Evolutionary conservation across 1,284 basidiomycete genomes (phyloP), one percentile per base, ranked within the genome.

Genomic region (Boletellus sp.): DNA sequence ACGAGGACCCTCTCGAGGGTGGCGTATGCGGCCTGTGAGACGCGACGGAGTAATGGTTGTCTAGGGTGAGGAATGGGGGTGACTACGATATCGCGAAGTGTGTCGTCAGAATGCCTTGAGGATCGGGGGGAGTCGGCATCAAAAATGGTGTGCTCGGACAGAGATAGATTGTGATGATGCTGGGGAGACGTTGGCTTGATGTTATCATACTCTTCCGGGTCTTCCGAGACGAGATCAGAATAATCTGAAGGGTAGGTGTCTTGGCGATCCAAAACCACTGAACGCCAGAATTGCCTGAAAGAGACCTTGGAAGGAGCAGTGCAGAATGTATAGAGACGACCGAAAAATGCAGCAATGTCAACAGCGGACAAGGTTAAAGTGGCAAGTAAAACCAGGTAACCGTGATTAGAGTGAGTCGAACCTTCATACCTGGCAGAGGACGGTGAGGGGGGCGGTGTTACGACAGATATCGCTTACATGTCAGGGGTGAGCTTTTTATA

Each of bases 401-500:
- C 87, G 49, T 86, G 80, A 13, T 69, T 65, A 3, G 78, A 73
- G 63, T 93, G 91, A 18, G 74, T 76, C 59, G 74, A 74, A 60
- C 81, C 80, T 72, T 85, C 72, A 64, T 90, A 90, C 82, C 87
- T 90, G 63, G 22, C 13, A 49, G 35, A n/a, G 15, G 30, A 26
- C 30, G 26, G 55, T 61, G 56, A 60, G 44, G n/a, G 6, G 35
- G 24, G 26, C 6, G 13, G 26, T 16, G 32, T 54, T 51, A 50
- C 50, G 53, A 45, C 41, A 52, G 35, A 22, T 47, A 52, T 74
- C 11, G 22, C 83, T 67, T 73, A 93, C 85, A 91, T 83, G 67
- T 91, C 76, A 1, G 89, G 89, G 1, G 88, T 91, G 50, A 86
- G 67, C 60, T 89, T 89, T 48, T 74, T 75, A 66, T 92, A 92